Evolutionary conservation across 495 filamentous ascomycete species (phyloP), one percentile per base, ranked within the genome.

Genomic region (Aspergillus ostianus): DNA sequence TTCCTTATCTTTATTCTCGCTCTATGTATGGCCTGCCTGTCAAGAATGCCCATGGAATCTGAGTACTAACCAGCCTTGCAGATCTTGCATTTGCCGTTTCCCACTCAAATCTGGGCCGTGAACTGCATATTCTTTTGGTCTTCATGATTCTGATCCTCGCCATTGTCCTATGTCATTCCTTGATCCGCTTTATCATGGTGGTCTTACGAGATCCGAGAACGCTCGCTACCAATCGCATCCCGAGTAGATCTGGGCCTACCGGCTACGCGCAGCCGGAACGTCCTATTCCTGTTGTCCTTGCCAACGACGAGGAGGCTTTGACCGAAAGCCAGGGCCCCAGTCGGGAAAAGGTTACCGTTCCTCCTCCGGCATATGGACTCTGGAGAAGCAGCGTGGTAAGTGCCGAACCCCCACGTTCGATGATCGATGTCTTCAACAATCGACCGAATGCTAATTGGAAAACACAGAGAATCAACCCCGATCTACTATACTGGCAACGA

Each of bases 311-410:
- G 64, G 86, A 89, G 52, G 75, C 76, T 23, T 77, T 77, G n/a
- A 20, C 57, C 9, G 68, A 67, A 17, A 62, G 49, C 26, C 47
- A 58, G 7, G 56, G 61, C 21, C 20, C 62, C 27, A 53, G 47
- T 3, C 30, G 62, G 2, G 67, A 80, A 45, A 86, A 85, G 68
- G 58, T 80, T 30, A 51, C 66, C 7, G 59, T 62, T 13, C 87
- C 90, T 17, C 92, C 92, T 32, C 92, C 92, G 17, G 90, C 91
- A n/a, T 96, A 96, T 72, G 92, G 91, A 2, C 68, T 90, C 10
- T 96, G 91, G 91, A 77, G 90, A 59, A 83, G 85, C 70, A 90
- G 87, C 70, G 89, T 94, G 75, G 89, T 92, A 84, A 70, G 87
- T 86, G 51, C 26, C 18, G 13, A 41, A 1, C 30, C 54, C 17